These are phyloP conservation scores for Microthyrium microscopicum DNA, from an alignment of 2,329 filamentous ascomycete genomes.

Conservation along the genomic window DNA sequence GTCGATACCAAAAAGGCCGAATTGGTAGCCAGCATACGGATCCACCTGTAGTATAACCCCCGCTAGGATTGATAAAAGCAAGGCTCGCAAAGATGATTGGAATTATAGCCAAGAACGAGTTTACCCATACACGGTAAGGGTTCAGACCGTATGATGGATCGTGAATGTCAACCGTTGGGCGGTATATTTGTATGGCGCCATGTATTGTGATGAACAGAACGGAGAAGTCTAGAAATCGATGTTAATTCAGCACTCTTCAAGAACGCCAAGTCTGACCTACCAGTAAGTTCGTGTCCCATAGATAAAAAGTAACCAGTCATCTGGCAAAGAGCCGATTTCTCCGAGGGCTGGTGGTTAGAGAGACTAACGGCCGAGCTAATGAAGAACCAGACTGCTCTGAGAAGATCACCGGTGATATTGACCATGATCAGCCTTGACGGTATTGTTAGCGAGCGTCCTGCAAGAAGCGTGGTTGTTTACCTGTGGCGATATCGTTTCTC, in stretches of 20 bases:
- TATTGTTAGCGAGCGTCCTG: not conserved
- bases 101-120: constrained; percentile 41
- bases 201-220: constrained; percentile 60
- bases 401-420: constrained; percentile 54
- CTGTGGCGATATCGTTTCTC: constrained; percentile 37
- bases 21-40: constrained; percentile 55
- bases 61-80: constrained; percentile 40
- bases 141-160: constrained; percentile 45
- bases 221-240: constrained; percentile 37
- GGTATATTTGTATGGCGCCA: constrained; percentile 54
- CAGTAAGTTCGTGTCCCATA: constrained; percentile 48
- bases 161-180: constrained; percentile 23
- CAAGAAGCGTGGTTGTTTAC: constrained; percentile 25
- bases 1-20: constrained; percentile 50
- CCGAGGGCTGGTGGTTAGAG: constrained; percentile 31
- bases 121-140: constrained; percentile 43
- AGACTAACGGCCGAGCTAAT: constrained; percentile 47
- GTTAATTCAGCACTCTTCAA: constrained; percentile 9
- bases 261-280: too few relatives aligned
- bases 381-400: constrained; percentile 53
- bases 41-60: constrained; percentile 44
- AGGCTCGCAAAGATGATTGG: constrained; percentile 44
- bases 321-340: constrained; percentile 45
- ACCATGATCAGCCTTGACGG: constrained; percentile 50
- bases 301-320: constrained; percentile 51